phyloP scores from a whole-genome alignment of 1,284 basidiomycete genomes.

The Puccinia novopanici region DNA sequence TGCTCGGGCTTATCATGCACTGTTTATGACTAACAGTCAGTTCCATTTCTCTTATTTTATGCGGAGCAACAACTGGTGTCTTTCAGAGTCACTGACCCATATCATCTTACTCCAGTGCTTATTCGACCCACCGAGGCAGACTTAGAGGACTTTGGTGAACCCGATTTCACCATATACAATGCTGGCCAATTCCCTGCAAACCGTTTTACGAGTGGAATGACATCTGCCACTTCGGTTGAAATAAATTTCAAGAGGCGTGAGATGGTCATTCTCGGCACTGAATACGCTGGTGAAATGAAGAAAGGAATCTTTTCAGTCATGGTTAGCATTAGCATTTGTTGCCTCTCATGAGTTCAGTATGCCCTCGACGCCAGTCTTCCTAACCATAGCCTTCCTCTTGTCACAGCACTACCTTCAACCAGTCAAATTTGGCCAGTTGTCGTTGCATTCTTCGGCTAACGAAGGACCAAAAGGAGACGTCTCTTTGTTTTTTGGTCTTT shows the following conservation, averaged over 20 bases:
- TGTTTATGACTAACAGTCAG: conserved; percentile 86
- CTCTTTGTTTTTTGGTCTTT: conserved; percentile 98
- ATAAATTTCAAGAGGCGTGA: conserved; percentile 99
- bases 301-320: conserved; percentile 99
- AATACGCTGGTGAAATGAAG: conserved; percentile 99
- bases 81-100: conserved; percentile 21
- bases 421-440: conserved; percentile 96
- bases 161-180: conserved; percentile 99
- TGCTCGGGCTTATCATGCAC: conserved; percentile 95
- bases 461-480: conserved; percentile 89
- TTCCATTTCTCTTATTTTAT: conserved; percentile 54
- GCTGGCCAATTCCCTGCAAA: conserved; percentile 99
- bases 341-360: neutral
- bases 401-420: conserved; percentile 91
- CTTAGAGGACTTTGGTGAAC: conserved; percentile 91
- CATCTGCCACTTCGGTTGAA: conserved; percentile 96
- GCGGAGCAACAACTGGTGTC: conserved; percentile 33
- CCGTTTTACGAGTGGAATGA: conserved; percentile 99
- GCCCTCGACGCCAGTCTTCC: neutral
- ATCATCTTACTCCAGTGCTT: conserved; percentile 69
- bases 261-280: conserved; percentile 99
- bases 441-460: conserved; percentile 98
- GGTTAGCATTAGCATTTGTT: conserved; percentile 64
- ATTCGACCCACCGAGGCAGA: conserved; percentile 96
- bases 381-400: conserved; percentile 36